Base-by-base conservation (phyloP, 306 rosid species). In the Trifolium fragiferum region DNA sequence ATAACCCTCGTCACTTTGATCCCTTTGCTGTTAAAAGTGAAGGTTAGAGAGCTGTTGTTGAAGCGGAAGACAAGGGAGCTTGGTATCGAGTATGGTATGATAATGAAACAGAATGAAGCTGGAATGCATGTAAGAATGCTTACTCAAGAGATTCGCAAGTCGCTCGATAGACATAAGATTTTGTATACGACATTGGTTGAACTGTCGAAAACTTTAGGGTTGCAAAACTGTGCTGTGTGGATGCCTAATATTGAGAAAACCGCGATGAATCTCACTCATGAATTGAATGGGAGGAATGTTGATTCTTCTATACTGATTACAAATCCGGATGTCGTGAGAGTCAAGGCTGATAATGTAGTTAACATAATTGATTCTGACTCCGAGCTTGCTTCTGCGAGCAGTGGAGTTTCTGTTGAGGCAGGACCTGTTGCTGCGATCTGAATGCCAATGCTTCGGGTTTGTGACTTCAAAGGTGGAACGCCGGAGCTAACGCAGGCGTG, bases 161-260 rank as follows among this genome's bases (percentile, higher is more conserved):
- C 97, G 0, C 92, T 93, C 12, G 92, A 93, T 72, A 76, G 87
- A 74, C 92, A 93, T 72, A 89, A 86, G 2, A 89, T 93, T 62
- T 70, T 93, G 49, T 67, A 90, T 78, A 91, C 96, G 16, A 93
- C 97, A 6, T 84, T 93, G 76, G 87, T 83, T 37, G 94, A 93
- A 80, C 76, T 93, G 8, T 91, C 98, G 4, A 82, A 91, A 76
- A 85, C 89, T 3, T 76, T 93, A 60, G 94, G 96, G 15, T 84
- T 93, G 91, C 96, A 93, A 64, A 88, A 89, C 53, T 93, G 96
- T 83, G 89, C 94, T 4, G 96, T 93, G 44, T 93, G 97, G 98
- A 93, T 93, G 98, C 93, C 98, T 14, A 87, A 88, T 81, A 86
- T 75, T 73, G 84, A 79, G 23, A 89, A 83, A 66, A 86, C 91